phyloP scores from a whole-genome alignment of 2,329 filamentous ascomycete species.

The Cryphonectria nitschkei region DNA sequence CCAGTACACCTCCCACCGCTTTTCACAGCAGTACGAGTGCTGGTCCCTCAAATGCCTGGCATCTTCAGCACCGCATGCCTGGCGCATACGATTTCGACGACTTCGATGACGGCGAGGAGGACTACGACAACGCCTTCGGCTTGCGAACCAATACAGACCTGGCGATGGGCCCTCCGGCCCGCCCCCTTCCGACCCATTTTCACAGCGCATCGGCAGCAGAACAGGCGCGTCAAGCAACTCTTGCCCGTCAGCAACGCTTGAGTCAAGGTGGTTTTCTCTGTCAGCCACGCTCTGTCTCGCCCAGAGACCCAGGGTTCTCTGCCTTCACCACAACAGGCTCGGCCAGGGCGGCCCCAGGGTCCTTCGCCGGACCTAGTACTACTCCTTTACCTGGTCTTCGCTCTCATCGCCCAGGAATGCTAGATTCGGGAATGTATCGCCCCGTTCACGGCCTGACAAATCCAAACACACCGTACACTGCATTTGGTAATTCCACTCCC shows the following conservation, averaged over 20 bases:
- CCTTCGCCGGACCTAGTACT: conserved; percentile 2
- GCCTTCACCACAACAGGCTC: background rate
- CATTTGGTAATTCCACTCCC: conserved; percentile 12
- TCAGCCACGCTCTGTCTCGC: background rate
- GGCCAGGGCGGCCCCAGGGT: conserved; percentile 9
- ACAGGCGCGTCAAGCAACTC: conserved; percentile 30
- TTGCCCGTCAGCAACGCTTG: conserved; percentile 27
- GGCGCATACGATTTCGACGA: conserved; percentile 14
- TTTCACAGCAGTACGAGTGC: conserved; percentile 16
- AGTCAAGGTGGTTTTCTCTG: too few relatives aligned
- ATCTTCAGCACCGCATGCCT: conserved; percentile 4
- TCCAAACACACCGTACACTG: conserved; percentile 14
- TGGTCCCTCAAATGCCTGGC: conserved; percentile 11
- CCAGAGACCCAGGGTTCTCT: conserved; percentile 13
- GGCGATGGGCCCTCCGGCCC: background rate
- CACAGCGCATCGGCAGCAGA: conserved; percentile 29
- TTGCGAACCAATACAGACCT: background rate
- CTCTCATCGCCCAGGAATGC: conserved; percentile 29
- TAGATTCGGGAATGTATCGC: conserved; percentile 31
- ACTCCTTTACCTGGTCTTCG: background rate
- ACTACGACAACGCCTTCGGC: background rate
- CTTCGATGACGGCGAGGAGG: conserved; percentile 10
- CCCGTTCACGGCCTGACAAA: conserved; percentile 13
- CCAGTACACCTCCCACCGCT: background rate
- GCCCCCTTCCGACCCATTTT: background rate